Base-by-base conservation (phyloP, 805 yeast genomes). In the Saccharomycopsis capsularis region DNA sequence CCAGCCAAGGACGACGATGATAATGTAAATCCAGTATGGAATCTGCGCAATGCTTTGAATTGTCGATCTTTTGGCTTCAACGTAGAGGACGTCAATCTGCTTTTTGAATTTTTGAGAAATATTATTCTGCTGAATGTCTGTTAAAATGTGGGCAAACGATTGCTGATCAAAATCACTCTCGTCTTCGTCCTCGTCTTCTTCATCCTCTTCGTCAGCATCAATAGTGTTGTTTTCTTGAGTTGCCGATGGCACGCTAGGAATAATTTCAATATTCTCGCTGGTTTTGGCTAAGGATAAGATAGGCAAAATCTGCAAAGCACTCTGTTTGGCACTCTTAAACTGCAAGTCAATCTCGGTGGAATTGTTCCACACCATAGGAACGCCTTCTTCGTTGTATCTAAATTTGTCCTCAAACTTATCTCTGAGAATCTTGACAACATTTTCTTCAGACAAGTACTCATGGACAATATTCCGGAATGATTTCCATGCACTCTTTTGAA, bases 41-140 rank as follows among this genome's bases (percentile, higher is more conserved):
- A 93, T 83, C 51, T 82, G 81, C 0, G 95, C 79, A 11, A 80
- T 76, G 42, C 83, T 81, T 54, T 81, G 83, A 42, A 89, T 75
- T 46, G 86, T 80, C 2, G 96, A 85, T 56, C 97, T 78, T 64
- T 86, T 90, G 18, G 97, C 89, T 59, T 90, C 97, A 42, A 91
- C 70, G 53, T 79, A 90, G 40, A 82, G 73, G 7, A 90, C 78
- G 62, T 89, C 95, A 19, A 86, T 76, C 58, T 84, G 85, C 52
- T 80, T 80, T 63, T 82, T 79, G 64, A 87, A 81, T 57, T 79
- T 79, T 50, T 69, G 67, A 50, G 71, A 63, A 2, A 88, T 70
- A 24, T 70, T 75, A 16, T 70, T 73, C 60, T 80, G 81, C 52
- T 84, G 85, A 4, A 69, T 58, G 22, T 76, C 76, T 21, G 73